Percentiles rank a stretch among this genome's conserved stretches.
These are phyloP conservation scores for Pseudozyma sp. DNA, from an alignment of 1,284 basidiomycete species.

Conservation along the genomic window DNA sequence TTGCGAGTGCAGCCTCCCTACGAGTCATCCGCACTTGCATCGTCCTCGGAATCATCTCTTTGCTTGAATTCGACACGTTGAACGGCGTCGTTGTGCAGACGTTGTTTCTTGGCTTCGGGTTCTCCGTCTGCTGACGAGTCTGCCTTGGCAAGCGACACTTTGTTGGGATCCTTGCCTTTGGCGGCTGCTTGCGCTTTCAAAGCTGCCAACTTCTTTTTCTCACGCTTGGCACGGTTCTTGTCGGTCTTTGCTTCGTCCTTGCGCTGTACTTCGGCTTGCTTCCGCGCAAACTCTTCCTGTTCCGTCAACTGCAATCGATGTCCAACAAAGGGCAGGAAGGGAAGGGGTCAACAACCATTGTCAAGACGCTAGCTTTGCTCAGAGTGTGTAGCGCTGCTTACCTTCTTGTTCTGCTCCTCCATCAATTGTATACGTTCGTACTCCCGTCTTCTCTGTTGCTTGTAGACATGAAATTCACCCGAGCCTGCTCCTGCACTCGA, in stretches of 20 bases:
- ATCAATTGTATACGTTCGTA: slow-evolving; percentile 92
- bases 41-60: slow-evolving; percentile 20
- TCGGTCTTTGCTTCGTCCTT: slow-evolving; percentile 69
- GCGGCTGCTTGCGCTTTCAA: slow-evolving; percentile 37
- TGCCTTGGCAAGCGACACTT: not conserved
- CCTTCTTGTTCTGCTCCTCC: slow-evolving; percentile 84
- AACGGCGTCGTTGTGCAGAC: slow-evolving; percentile 30
- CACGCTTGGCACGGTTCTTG: slow-evolving; percentile 65
- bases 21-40: not conserved
- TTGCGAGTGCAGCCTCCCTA: not conserved
- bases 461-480: slow-evolving; percentile 85
- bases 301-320: slow-evolving; percentile 34
- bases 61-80: slow-evolving; percentile 33
- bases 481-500: slow-evolving; percentile 67
- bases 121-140: slow-evolving; percentile 6
- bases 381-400: slow-evolving; percentile 68
- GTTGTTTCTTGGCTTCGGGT: slow-evolving; percentile 33
- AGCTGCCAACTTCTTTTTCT: slow-evolving; percentile 60
- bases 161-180: slow-evolving; percentile 22
- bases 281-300: slow-evolving; percentile 50
- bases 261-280: slow-evolving; percentile 29
- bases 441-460: slow-evolving; percentile 90
- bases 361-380: not conserved
- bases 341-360: not conserved
- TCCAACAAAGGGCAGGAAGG: not conserved